Evolutionary conservation across 306 rosid species (phyloP), one percentile per base, ranked within the genome.

Genomic region (Vicia sativa): DNA sequence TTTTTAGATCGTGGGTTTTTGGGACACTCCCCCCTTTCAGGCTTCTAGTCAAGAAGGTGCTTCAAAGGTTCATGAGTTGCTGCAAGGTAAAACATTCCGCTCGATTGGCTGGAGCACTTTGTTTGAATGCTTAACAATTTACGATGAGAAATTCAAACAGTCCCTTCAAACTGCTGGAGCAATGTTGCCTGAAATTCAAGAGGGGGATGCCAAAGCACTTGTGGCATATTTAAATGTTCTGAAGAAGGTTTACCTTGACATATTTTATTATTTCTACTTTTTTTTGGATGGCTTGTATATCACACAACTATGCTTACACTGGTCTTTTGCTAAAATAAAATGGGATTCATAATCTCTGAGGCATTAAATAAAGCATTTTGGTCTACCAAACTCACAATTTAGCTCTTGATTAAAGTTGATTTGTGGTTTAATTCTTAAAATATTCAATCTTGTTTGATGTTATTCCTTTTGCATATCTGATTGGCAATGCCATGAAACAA

Each of bases 91-190:
- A 81, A 83, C 91, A 57, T 93, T 93, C 76, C 96, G 97, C 72
- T 93, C n/a, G n/a, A n/a, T n/a, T 85, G 97, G 97, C 66, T 93
- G 98, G 98, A 88, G 90, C 78, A 93, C 98, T 70, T 86, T 90
- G 80, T 93, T 90, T 82, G 90, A 87, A 76, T 88, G 96, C 85
- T 82, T 93, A 77, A 82, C 97, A 68, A 93, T 93, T 72, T 93
- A 90, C 63, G 96, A 90, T 26, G 97, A 93, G 80, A 93, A 93
- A 70, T 93, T 93, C 77, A 88, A 91, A 80, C 96, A 90, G 82
- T 85, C 97, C 49, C 89, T 92, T 64, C 97, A 93, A 76, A 86
- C 87, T 71, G 85, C 91, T 62, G 97, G 97, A 63, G 90, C 87
- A 64, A 57, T 85, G 85, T 74, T 86, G 80, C 96, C 95, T 29